Evolutionary conservation across 2,329 filamentous ascomycete genomes (phyloP).

Genomic region (Curvularia spicifera): DNA sequence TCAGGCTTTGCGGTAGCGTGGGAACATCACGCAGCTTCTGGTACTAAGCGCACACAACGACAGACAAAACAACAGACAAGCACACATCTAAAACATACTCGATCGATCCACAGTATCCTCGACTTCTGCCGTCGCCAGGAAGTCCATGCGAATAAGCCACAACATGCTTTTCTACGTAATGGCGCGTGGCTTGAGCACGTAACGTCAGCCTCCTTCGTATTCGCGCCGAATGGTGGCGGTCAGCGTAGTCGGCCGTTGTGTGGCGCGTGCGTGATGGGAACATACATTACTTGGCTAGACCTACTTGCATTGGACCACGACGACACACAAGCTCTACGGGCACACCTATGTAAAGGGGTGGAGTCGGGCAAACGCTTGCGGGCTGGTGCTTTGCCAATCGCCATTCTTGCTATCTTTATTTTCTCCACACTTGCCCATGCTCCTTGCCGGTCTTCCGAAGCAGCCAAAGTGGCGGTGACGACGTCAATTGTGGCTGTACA

Average conservation of each 20-base stretch:
- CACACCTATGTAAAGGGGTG: no score
- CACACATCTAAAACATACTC: no score
- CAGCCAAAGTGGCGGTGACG: constrained; percentile 15
- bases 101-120: background rate
- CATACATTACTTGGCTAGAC: background rate
- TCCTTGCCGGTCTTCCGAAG: background rate
- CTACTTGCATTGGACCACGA: constrained; percentile 2
- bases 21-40: no score
- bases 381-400: no score
- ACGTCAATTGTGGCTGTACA: constrained; percentile 8
- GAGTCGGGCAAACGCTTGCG: no score
- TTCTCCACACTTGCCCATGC: no score
- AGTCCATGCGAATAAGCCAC: background rate
- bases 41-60: no score
- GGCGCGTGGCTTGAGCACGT: background rate
- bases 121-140: background rate
- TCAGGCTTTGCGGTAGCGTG: background rate
- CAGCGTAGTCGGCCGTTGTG: background rate
- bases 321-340: no score
- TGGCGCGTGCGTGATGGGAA: background rate
- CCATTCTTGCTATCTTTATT: no score
- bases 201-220: background rate
- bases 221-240: constrained; percentile 6
- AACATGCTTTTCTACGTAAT: constrained; percentile 9
- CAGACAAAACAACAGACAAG: no score